Evolutionary conservation across 805 yeast genomes (phyloP), one percentile per base, ranked within the genome.

Genomic region (Lipomyces yamanashiensis): DNA sequence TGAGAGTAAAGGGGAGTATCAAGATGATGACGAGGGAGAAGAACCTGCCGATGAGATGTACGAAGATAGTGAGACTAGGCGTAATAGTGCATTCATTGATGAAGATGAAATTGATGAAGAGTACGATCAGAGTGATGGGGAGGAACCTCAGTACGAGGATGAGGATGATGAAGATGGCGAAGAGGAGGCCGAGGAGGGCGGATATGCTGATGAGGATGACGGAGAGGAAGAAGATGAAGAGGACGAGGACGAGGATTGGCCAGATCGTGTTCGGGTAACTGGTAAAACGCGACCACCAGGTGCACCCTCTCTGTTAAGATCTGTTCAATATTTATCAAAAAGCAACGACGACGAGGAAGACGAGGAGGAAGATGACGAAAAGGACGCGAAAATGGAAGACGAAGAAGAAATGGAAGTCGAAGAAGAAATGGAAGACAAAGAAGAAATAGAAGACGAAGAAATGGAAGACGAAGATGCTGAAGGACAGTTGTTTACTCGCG

Each of bases 361-460:
- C 10, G 51, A 44, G 17, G 43, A 43, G 8, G 52, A 47, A 13
- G 48, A 23, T 2, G 41, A 33, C 5, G 44, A 34, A 15, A 43
- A 43, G 12, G 50, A 28, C 23, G 34, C 17, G 28, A 36, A 37
- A 10, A 50, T 41, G 9, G 45, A 23, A 34, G 17, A 19, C 33
- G 43, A 28, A 21, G 54, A 34, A 36, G 61, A 48, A 7, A 52
- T n/a, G 10, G 59, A 44, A 44, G 10, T 13, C 45, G 52, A 55
- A 21, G 52, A 15, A 43, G 52, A 19, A 15, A 39, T 17, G 23
- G 48, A 43, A 19, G 37, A 40, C 23, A 56, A 58, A 13, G 36
- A 36, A 1, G 67, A 48, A 43, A 61, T 36, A 15, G 60, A 43
- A 36, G 66, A 56, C n/a, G 63, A 62, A 10, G 64, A 19, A 37